phyloP scores from a whole-genome alignment of 169 alveolate genomes.

The Besnoitia besnoiti region DNA sequence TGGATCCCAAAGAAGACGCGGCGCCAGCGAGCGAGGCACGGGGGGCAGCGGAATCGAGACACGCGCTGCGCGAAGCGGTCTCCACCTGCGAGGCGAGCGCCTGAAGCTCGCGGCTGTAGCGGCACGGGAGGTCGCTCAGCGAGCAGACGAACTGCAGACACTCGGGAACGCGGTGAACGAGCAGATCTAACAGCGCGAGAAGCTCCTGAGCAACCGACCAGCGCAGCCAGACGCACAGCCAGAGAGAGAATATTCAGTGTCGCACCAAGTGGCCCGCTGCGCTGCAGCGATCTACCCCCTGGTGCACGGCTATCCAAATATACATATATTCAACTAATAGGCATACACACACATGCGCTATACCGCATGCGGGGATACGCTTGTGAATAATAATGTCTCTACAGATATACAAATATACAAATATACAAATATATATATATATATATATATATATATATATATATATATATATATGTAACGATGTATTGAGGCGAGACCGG shows the following conservation, averaged over 20 bases:
- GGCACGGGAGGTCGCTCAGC: slow-evolving; percentile 18
- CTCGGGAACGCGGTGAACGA: slow-evolving; percentile 7
- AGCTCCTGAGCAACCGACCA: slow-evolving; percentile 1
- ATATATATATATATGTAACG: no score
- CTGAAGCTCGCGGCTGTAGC: slow-evolving; percentile 11
- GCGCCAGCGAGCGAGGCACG: background rate
- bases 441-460: no score
- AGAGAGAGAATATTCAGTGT: background rate
- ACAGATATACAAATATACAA: no score
- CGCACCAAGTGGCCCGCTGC: no score
- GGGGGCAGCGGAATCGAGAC: background rate
- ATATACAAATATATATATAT: no score
- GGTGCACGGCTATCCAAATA: background rate
- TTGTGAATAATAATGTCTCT: no score
- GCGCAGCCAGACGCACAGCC: background rate
- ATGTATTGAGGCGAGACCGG: no score
- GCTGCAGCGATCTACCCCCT: background rate
- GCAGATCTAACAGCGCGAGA: background rate
- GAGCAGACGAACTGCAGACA: slow-evolving; percentile 37
- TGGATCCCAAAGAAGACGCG: no score
- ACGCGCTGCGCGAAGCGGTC: background rate
- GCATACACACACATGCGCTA: background rate
- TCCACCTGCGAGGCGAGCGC: background rate
- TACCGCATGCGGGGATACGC: no score
- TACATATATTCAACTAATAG: background rate